A percentile compares a stretch with the other conserved stretches of the same genome.
These are phyloP conservation scores for Geotrichum reessii DNA, from an alignment of 1,139 yeast genomes.

Conservation along the genomic window DNA sequence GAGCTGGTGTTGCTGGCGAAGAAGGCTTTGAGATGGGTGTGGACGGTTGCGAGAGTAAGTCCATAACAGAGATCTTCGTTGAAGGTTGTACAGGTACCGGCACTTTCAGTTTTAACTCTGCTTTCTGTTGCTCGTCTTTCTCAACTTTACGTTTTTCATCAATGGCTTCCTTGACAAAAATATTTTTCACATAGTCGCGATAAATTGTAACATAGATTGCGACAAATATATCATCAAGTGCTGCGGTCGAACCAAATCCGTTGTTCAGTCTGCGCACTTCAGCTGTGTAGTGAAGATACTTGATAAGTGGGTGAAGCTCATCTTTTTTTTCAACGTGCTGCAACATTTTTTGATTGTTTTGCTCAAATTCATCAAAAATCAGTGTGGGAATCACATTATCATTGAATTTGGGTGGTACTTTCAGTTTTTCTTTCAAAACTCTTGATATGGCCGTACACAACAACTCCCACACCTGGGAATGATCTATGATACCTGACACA, in stretches of 20 bases:
- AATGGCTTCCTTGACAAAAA: slow-evolving; percentile 3
- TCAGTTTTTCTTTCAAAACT: slow-evolving; percentile 45
- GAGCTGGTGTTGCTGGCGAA: slow-evolving; percentile 17
- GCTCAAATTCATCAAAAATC: slow-evolving; percentile 42
- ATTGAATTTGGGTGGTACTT: slow-evolving; percentile 46
- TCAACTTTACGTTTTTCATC: neutral
- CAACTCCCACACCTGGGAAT: slow-evolving; percentile 60
- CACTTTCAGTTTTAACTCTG: slow-evolving; percentile 1
- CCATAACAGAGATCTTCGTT: slow-evolving; percentile 25
- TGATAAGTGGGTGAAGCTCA: slow-evolving; percentile 21
- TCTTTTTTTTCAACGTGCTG: slow-evolving; percentile 24
- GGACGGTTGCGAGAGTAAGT: slow-evolving; percentile 21
- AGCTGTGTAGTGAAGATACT: slow-evolving; percentile 45
- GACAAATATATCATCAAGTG: slow-evolving; percentile 68
- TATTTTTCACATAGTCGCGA: slow-evolving; percentile 18
- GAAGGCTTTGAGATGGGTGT: slow-evolving; percentile 18
- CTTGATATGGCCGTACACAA: slow-evolving; percentile 47
- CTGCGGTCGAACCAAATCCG: slow-evolving; percentile 77
- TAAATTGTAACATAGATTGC: slow-evolving; percentile 53
- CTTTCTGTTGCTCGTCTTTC: neutral
- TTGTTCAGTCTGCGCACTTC: slow-evolving; percentile 69
- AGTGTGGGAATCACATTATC: slow-evolving; percentile 49
- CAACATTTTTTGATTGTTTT: slow-evolving; percentile 24
- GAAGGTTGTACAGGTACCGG: slow-evolving; percentile 13
- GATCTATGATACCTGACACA: slow-evolving; percentile 64